A percentile compares a stretch with the other conserved stretches of the same genome.
Conservation (phyloP, 257 asterid species). For the Craterostigma plantagineum region DNA sequence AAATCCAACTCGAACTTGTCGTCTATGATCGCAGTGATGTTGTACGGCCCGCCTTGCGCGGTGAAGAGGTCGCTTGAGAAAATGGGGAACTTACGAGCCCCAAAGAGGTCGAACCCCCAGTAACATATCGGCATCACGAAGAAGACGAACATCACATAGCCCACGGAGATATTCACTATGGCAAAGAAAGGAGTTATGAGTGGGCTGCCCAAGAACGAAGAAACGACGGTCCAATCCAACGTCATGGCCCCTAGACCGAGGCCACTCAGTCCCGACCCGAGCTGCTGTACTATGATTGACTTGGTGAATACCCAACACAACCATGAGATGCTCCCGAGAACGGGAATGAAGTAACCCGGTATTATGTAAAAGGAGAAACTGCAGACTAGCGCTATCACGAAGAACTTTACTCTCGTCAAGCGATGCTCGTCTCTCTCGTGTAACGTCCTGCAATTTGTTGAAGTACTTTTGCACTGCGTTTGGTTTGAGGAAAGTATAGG, state of each 20-base stretch:
- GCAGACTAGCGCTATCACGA: constrained; percentile 30
- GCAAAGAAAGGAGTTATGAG: constrained; percentile 55
- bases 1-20: constrained; percentile 38
- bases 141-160: constrained; percentile 26
- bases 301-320: constrained; percentile 33
- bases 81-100: constrained; percentile 41
- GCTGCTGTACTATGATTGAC: constrained; percentile 34
- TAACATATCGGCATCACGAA: constrained; percentile 26
- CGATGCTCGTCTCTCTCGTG: constrained; percentile 32
- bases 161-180: constrained; percentile 30
- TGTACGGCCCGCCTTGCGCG: constrained; percentile 17
- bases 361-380: constrained; percentile 39
- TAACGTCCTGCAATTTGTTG: constrained; percentile 36
- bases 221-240: constrained; percentile 42
- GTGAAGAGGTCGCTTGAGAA: constrained; percentile 26
- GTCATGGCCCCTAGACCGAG: constrained; percentile 50
- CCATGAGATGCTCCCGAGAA: constrained; percentile 23
- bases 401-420: constrained; percentile 36
- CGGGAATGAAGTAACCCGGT: constrained; percentile 36
- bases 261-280: constrained; percentile 59
- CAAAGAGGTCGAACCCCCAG: constrained; percentile 46
- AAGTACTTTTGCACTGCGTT: too few species aligned
- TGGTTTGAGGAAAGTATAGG: too few species aligned
- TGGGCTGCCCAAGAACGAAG: constrained; percentile 42
- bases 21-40: constrained; percentile 41